phyloP scores from a whole-genome alignment of 108 stramenopile species.

The Ochromonas danica region DNA sequence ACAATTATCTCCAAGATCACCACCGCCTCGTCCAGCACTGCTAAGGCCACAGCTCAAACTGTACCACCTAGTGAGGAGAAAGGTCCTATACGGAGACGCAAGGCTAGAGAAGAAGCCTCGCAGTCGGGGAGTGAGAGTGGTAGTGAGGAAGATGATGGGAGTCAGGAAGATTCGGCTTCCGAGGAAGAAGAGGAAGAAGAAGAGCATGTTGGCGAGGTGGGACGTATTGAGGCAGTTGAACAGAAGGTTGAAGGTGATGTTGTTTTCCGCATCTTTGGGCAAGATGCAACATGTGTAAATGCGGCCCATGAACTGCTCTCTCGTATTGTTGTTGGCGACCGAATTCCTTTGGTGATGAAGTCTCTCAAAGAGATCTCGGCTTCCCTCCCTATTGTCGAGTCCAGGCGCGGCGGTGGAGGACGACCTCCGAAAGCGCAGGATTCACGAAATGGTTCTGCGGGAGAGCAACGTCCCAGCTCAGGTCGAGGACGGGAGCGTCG shows the following conservation, averaged over 20 bases:
- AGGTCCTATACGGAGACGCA: neutral
- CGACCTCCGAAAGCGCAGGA: too few relatives aligned
- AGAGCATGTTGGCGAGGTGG: too few relatives aligned
- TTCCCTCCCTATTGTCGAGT: too few relatives aligned
- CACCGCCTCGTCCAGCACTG: neutral
- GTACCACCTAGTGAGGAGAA: neutral
- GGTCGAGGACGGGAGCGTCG: too few relatives aligned
- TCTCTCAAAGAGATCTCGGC: too few relatives aligned
- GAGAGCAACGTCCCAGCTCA: too few relatives aligned
- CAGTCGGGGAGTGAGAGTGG: neutral
- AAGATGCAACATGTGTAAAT: neutral
- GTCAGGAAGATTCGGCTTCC: neutral
- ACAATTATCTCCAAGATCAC: slow-evolving; percentile 9
- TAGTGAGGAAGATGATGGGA: neutral
- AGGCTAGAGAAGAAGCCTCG: neutral
- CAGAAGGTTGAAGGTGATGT: neutral
- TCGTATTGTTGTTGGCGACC: neutral
- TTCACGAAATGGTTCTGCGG: too few relatives aligned
- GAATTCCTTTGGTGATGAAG: neutral
- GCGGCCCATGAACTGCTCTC: neutral
- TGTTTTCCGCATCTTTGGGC: neutral
- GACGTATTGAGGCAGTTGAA: too few relatives aligned
- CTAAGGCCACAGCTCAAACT: neutral
- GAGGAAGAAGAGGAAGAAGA: neutral
- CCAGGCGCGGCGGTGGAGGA: too few relatives aligned